Percentiles rank a stretch among this genome's conserved stretches.
These are phyloP conservation scores for Salix dunnii DNA, from an alignment of 345 rosid genomes.

Conservation along the genomic window DNA sequence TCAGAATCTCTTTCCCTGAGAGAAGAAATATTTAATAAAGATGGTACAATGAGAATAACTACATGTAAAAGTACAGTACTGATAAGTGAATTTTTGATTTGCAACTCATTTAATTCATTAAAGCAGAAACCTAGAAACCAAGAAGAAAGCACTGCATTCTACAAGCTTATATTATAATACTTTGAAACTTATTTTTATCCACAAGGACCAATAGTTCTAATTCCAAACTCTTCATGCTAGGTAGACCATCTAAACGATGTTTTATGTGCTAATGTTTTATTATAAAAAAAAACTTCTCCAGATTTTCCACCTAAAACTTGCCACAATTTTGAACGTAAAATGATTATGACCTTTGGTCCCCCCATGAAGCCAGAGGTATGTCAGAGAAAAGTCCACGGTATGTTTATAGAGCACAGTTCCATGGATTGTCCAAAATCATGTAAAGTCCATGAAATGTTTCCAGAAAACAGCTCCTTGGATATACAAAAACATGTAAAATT, in stretches of 20 bases:
- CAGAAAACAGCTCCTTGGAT: background rate
- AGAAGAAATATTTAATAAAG: conserved; percentile 13
- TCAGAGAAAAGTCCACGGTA: background rate
- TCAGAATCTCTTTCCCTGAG: conserved; percentile 88
- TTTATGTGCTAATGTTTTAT: background rate
- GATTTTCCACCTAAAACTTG: background rate
- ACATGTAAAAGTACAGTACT: background rate
- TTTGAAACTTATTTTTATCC: background rate
- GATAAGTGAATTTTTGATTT: background rate
- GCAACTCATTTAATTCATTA: background rate
- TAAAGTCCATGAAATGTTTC: background rate
- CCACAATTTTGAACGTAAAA: background rate
- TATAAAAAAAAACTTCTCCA: background rate
- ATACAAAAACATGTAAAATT: background rate
- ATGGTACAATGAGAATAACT: background rate
- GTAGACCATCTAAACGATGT: background rate
- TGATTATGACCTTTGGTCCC: background rate
- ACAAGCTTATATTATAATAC: background rate
- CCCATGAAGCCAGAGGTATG: background rate
- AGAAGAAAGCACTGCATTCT: background rate
- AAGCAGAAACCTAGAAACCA: background rate
- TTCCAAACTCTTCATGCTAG: background rate
- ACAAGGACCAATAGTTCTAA: background rate
- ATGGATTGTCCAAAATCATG: background rate
- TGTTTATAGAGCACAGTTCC: background rate